Base-by-base conservation (phyloP, 345 rosid species). In the Populus ilicifolia region DNA sequence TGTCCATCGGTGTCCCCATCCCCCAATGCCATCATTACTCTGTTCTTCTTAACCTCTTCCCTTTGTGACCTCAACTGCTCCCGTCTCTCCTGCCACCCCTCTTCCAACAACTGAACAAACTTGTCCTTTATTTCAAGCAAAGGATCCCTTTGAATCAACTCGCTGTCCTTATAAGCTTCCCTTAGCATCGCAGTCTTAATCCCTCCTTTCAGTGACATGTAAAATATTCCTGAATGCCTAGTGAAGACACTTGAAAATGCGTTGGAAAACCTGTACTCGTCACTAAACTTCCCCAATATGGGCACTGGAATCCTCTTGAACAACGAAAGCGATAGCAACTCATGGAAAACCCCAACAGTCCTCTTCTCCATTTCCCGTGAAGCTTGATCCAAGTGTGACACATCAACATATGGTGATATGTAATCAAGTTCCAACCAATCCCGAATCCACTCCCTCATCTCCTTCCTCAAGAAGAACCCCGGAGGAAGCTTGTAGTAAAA, bases 401-500 rank as follows among this genome's bases (percentile, higher is more conserved):
- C 93, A 52, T 96, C 95, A 41, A 78, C 85, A 69, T 91, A 96
- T 0, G 96, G 98, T 21, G 97, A 92, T 67, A 91, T 80, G 74
- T 96, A 96, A 63, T 93, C 97, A 25, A 87, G 82, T 84, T 93
- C 97, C 70, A 88, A 73, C 98, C 99, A 96, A 77, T 92, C 96
- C 81, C 97, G 88, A 43, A 86, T 84, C 98, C 98, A 96, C 63
- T 96, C 98, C 75, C 93, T 89, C 99, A 93, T 96, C 84, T 96
- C 96, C 84, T 93, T 92, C 86, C 79, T 92, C 29, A 93, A 71
- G 82, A 83, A 86, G 83, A 91, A 90, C 2, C 98, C 97, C 0
- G 85, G 41, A 0, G 99, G 97, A 63, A 96, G 78, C 78, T 88
- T 90, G 27, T 86, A 89, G 71, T 82, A 48, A 82, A 90, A 91